These are phyloP conservation scores for Wickerhamiella sorbophila DNA, from an alignment of 805 yeast species.

Conservation along the genomic window DNA sequence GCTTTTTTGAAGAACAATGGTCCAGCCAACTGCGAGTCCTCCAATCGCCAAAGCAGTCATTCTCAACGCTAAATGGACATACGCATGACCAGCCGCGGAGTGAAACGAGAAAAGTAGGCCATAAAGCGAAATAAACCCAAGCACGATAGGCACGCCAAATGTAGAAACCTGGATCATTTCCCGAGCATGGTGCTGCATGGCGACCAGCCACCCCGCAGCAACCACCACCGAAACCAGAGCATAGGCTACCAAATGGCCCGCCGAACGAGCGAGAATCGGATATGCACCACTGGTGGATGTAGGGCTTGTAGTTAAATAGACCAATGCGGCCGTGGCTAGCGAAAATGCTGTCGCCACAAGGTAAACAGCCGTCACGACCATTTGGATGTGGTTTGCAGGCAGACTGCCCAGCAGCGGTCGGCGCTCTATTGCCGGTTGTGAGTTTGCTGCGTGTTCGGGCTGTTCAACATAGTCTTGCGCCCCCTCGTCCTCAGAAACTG, in stretches of 20 bases:
- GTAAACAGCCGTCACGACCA: constrained; percentile 10
- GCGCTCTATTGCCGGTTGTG: not conserved
- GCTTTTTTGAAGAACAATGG: constrained; percentile 12
- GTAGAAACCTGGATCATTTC: constrained; percentile 13
- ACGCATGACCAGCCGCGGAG: constrained; percentile 10
- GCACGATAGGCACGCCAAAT: constrained; percentile 13
- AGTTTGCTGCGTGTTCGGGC: not conserved
- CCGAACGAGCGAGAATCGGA: constrained; percentile 12
- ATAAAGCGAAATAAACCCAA: constrained; percentile 4
- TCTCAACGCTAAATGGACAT: constrained; percentile 16
- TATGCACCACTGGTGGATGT: constrained; percentile 8
- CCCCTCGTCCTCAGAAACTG: not conserved
- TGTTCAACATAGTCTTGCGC: too few species aligned
- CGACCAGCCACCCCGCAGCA: constrained; percentile 14
- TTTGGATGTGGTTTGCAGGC: constrained; percentile 9
- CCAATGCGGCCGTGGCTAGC: constrained; percentile 15
- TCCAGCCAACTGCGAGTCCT: constrained; percentile 14
- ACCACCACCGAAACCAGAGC: constrained; percentile 8
- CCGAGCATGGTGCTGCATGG: constrained; percentile 13
- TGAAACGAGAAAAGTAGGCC: constrained; percentile 13
- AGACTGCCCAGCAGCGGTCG: not conserved
- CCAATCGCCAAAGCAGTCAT: constrained; percentile 12
- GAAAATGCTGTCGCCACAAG: constrained; percentile 11
- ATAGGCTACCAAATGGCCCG: constrained; percentile 9
- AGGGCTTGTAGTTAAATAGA: constrained; percentile 11